Percentiles rank a stretch among this genome's conserved stretches.
Conservation (phyloP, 2,329 filamentous ascomycete species). For the Hypoxylon sp. region DNA sequence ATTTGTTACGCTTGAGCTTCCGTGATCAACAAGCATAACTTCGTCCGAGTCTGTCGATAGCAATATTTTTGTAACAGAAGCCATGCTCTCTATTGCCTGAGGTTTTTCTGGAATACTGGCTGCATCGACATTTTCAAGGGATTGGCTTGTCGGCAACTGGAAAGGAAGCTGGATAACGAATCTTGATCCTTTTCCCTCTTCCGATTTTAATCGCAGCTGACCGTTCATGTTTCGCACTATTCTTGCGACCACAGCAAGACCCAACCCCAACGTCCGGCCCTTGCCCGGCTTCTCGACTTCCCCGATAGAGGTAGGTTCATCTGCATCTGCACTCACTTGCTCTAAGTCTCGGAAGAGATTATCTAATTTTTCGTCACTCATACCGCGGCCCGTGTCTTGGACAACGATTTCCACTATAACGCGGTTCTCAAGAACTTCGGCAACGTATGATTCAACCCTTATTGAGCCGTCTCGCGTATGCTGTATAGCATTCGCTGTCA, state of each 20-base stretch:
- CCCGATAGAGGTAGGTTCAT: constrained; percentile 50
- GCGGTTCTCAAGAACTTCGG: constrained; percentile 66
- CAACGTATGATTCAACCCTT: constrained; percentile 77
- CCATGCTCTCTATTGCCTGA: constrained; percentile 47
- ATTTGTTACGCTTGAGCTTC: constrained; percentile 47
- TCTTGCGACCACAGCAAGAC: constrained; percentile 88
- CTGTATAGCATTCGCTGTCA: constrained; percentile 88
- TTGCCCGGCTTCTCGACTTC: constrained; percentile 53
- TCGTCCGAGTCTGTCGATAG: constrained; percentile 63
- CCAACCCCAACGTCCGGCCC: constrained; percentile 77
- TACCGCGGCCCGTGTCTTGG: constrained; percentile 81
- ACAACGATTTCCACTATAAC: constrained; percentile 81
- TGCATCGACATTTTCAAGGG: constrained; percentile 48
- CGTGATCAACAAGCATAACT: constrained; percentile 72
- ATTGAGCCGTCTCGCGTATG: constrained; percentile 79
- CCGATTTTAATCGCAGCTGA: constrained; percentile 86
- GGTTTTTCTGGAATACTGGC: constrained; percentile 38
- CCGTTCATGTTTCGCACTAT: constrained; percentile 93
- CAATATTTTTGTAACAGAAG: constrained; percentile 54
- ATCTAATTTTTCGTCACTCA: constrained; percentile 69
- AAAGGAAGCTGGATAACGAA: constrained; percentile 88
- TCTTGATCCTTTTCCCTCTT: constrained; percentile 84
- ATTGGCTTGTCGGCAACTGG: constrained; percentile 68
- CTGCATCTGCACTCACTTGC: constrained; percentile 67
- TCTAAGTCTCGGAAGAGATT: constrained; percentile 72